phyloP scores from a whole-genome alignment of 495 filamentous ascomycete genomes.

The Lasiosphaeria ovina region DNA sequence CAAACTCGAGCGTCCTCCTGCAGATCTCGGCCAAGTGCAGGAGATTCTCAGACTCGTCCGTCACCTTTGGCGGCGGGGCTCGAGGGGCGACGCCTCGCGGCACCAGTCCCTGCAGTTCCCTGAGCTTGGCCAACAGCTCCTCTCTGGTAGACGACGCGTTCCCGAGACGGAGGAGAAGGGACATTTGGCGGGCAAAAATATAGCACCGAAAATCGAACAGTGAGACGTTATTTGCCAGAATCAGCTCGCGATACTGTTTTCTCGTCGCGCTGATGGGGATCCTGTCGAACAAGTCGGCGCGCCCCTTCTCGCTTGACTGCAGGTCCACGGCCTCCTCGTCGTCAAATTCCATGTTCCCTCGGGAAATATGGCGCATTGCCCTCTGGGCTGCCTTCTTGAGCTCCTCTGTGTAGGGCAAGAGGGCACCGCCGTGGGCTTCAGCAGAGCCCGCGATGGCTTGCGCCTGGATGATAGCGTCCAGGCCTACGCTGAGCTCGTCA shows the following conservation, averaged over 20 bases:
- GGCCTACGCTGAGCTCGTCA: slow-evolving; percentile 82
- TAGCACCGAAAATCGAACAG: slow-evolving; percentile 95
- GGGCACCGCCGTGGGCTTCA: slow-evolving; percentile 61
- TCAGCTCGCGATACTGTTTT: slow-evolving; percentile 88
- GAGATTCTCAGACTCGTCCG: slow-evolving; percentile 70
- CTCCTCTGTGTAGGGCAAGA: slow-evolving; percentile 69
- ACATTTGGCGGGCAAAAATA: slow-evolving; percentile 85
- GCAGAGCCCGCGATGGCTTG: slow-evolving; percentile 55
- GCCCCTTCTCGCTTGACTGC: slow-evolving; percentile 35
- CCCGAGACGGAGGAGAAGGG: slow-evolving; percentile 76
- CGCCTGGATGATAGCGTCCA: slow-evolving; percentile 78
- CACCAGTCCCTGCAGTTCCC: slow-evolving; percentile 54
- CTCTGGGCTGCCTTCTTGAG: slow-evolving; percentile 58
- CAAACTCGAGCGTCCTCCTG: slow-evolving; percentile 72
- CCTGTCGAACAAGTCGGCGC: slow-evolving; percentile 38
- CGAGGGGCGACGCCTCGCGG: slow-evolving; percentile 52
- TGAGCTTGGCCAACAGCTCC: slow-evolving; percentile 56
- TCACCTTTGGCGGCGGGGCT: slow-evolving; percentile 41
- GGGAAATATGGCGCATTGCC: slow-evolving; percentile 36
- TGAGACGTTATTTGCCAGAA: slow-evolving; percentile 94
- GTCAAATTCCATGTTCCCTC: slow-evolving; percentile 36
- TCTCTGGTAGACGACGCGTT: slow-evolving; percentile 60
- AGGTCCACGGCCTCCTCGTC: slow-evolving; percentile 49
- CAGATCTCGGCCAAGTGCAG: slow-evolving; percentile 77
- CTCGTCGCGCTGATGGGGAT: slow-evolving; percentile 69